These are phyloP conservation scores for Aspergillus sclerotiicarbonarius DNA, from an alignment of 495 filamentous ascomycete species.

Conservation along the genomic window DNA sequence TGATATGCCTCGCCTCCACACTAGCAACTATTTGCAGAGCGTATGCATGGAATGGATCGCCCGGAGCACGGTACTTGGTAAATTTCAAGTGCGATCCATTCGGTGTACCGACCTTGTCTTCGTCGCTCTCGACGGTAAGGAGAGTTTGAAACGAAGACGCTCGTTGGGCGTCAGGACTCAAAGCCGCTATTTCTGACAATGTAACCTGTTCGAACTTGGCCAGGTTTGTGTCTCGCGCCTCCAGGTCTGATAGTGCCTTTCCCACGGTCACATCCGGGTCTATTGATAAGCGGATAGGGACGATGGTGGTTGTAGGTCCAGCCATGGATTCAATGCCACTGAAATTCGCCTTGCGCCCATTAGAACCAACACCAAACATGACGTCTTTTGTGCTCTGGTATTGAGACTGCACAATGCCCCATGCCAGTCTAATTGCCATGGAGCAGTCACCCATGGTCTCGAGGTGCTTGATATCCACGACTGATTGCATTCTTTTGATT, in stretches of 20 bases:
- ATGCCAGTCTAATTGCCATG: constrained; percentile 21
- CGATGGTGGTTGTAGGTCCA: constrained; percentile 35
- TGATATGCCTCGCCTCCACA: neutral
- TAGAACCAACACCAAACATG: constrained; percentile 29
- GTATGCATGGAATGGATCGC: constrained; percentile 13
- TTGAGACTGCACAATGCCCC: constrained; percentile 30
- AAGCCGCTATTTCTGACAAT: constrained; percentile 49
- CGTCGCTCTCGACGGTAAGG: constrained; percentile 4
- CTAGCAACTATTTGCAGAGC: constrained; percentile 11
- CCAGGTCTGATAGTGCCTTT: constrained; percentile 36
- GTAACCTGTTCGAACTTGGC: constrained; percentile 42
- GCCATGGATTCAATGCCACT: constrained; percentile 26
- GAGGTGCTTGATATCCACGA: neutral
- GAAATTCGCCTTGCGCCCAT: constrained; percentile 29
- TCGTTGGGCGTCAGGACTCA: constrained; percentile 46
- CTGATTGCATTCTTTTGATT: neutral
- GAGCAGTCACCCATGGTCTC: neutral
- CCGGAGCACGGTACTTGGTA: neutral
- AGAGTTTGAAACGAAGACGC: constrained; percentile 53
- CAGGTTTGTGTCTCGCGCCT: constrained; percentile 29
- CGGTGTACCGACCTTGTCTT: neutral
- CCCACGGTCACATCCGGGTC: neutral
- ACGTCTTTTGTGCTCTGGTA: constrained; percentile 28
- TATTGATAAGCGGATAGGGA: constrained; percentile 10
- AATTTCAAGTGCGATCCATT: neutral